Evolutionary conservation across 139 green algal genomes (phyloP).

Genomic region (Volvox africanus): DNA sequence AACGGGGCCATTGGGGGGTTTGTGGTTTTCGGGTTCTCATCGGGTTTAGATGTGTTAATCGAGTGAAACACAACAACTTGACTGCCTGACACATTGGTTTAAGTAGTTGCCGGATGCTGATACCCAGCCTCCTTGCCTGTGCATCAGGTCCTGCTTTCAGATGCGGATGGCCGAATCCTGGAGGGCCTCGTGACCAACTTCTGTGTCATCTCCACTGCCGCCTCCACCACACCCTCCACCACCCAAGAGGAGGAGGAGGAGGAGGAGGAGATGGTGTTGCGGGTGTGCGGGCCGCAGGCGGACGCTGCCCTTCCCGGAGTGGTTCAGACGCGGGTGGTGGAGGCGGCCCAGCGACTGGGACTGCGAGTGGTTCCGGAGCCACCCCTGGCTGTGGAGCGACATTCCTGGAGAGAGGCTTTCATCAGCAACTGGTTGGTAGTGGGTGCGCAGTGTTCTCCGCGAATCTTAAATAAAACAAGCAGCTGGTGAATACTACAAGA

Average conservation of each 20-base stretch:
- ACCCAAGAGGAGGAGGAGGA: not conserved
- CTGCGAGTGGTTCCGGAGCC: slow-evolving; percentile 39
- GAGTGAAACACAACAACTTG: too few species aligned
- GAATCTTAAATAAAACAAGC: not conserved
- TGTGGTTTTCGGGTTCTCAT: not conserved
- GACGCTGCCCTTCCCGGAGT: slow-evolving; percentile 49
- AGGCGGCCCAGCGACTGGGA: slow-evolving; percentile 50
- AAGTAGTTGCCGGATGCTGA: too few species aligned
- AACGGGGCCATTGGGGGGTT: not conserved
- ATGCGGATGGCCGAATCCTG: slow-evolving; percentile 47
- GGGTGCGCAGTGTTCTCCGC: not conserved
- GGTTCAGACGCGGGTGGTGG: slow-evolving; percentile 46
- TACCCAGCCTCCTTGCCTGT: too few species aligned
- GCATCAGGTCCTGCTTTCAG: slow-evolving; percentile 62
- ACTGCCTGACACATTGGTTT: not conserved
- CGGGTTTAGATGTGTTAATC: not conserved
- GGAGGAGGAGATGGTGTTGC: not conserved
- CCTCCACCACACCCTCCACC: not conserved
- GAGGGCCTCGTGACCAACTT: slow-evolving; percentile 73
- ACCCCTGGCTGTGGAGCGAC: slow-evolving; percentile 10
- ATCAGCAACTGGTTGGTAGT: slow-evolving; percentile 60
- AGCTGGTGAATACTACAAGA: not conserved
- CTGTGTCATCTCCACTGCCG: slow-evolving; percentile 49
- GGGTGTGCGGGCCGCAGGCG: not conserved
- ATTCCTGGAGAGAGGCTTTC: slow-evolving; percentile 66